Evolutionary conservation across 164 flowering plant genomes (phyloP).

Genomic region (Euptelea pleiosperma): DNA sequence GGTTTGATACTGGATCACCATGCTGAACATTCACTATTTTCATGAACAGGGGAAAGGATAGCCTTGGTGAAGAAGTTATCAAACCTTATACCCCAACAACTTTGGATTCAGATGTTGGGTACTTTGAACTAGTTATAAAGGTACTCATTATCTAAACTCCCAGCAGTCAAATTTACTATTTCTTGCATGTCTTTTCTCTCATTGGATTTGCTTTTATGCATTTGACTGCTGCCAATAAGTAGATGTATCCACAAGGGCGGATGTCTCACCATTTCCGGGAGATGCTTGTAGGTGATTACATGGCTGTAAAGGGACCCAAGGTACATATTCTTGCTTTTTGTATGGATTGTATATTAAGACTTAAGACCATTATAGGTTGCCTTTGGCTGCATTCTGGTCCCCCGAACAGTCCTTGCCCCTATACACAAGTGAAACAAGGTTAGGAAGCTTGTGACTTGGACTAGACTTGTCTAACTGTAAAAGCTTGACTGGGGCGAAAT

Average conservation of each 20-base stretch:
- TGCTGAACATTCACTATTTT: slow-evolving; percentile 4
- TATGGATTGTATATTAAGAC: background rate
- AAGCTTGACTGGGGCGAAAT: no score
- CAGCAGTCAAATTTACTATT: background rate
- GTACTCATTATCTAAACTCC: slow-evolving; percentile 26
- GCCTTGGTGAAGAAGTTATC: slow-evolving; percentile 83
- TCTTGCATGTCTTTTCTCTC: background rate
- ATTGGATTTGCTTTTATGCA: background rate
- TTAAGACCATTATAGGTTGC: background rate
- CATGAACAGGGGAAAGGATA: slow-evolving; percentile 79
- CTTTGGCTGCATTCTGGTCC: background rate
- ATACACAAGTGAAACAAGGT: no score
- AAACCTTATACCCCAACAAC: slow-evolving; percentile 98
- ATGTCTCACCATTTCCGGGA: slow-evolving; percentile 99
- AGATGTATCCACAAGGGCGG: slow-evolving; percentile 99
- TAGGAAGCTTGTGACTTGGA: no score
- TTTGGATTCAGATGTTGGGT: slow-evolving; percentile 91
- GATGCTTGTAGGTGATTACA: slow-evolving; percentile 84
- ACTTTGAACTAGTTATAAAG: slow-evolving; percentile 95
- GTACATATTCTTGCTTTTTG: slow-evolving; percentile 28
- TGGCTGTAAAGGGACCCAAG: slow-evolving; percentile 97
- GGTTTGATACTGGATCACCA: background rate
- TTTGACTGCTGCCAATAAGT: slow-evolving; percentile 9
- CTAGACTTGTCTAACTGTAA: no score
- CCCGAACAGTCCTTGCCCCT: no score